A percentile compares a stretch with the other conserved stretches of the same genome.
Evolutionary conservation across 2,329 filamentous ascomycete genomes (phyloP).

Genomic region (Rhynchosporium graminicola): DNA sequence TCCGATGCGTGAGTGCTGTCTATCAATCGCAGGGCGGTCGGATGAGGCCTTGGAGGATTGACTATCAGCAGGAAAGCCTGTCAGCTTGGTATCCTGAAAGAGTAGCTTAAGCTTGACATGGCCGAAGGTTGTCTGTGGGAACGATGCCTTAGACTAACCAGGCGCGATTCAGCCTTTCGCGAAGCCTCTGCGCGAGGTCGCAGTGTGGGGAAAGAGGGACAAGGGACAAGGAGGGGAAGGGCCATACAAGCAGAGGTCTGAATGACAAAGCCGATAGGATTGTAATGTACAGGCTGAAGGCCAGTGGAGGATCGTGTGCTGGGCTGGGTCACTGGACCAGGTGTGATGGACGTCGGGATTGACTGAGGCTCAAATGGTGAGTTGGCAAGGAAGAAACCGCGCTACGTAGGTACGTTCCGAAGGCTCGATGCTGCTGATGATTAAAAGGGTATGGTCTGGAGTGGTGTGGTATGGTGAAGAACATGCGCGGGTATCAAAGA

Average conservation of each 20-base stretch:
- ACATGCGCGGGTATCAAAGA: constrained; percentile 37
- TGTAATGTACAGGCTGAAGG: constrained; percentile 27
- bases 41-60: constrained; percentile 17
- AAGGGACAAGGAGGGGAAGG: constrained; percentile 17
- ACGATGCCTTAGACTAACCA: constrained; percentile 26
- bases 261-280: constrained; percentile 24
- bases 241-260: constrained; percentile 27
- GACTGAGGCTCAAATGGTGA: constrained; percentile 30
- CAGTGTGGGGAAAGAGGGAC: constrained; percentile 21
- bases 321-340: background rate
- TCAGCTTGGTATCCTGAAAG: constrained; percentile 18
- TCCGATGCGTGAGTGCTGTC: constrained; percentile 22
- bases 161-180: constrained; percentile 31
- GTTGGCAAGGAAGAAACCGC: constrained; percentile 26
- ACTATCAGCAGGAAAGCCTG: constrained; percentile 26
- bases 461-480: constrained; percentile 10
- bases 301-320: constrained; percentile 19
- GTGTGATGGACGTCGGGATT: constrained; percentile 15
- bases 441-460: constrained; percentile 6
- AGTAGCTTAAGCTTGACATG: constrained; percentile 10
- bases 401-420: constrained; percentile 10
- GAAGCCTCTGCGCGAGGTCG: constrained; percentile 20
- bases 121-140: constrained; percentile 18
- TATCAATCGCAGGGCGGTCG: constrained; percentile 29
- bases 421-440: constrained; percentile 8